phyloP scores from a whole-genome alignment of 2,329 filamentous ascomycete genomes.

The Botrytis galanthina region DNA sequence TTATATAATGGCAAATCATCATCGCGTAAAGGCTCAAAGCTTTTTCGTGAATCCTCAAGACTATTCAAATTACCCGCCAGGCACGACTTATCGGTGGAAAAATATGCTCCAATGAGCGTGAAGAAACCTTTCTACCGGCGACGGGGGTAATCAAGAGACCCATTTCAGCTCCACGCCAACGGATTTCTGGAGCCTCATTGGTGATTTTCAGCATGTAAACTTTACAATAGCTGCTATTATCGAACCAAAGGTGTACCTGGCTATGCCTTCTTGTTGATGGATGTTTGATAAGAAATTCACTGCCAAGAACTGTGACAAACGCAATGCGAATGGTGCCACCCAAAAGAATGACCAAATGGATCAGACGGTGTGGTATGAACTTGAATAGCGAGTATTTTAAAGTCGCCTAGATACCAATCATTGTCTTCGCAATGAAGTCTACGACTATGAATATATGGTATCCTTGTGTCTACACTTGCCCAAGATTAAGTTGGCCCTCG shows the following conservation, averaged over 20 bases:
- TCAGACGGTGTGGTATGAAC: background rate
- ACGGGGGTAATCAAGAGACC: background rate
- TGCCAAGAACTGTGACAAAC: background rate
- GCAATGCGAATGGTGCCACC: background rate
- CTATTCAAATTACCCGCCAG: background rate
- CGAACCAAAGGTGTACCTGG: too few relatives aligned
- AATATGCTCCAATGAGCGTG: background rate
- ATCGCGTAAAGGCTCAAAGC: background rate
- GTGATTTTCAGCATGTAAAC: background rate
- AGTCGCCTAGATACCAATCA: background rate
- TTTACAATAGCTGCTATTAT: background rate
- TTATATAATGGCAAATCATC: background rate
- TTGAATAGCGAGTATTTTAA: background rate
- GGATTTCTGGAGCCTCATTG: too few relatives aligned
- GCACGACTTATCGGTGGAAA: accelerated
- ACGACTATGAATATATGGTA: too few relatives aligned
- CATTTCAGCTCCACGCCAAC: background rate
- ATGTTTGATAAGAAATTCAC: too few relatives aligned
- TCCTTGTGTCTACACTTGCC: background rate
- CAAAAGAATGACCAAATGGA: background rate
- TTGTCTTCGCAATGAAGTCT: background rate
- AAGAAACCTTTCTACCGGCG: background rate
- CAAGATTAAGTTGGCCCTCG: background rate
- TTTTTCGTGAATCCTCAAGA: too few relatives aligned
- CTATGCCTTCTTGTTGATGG: background rate